Percentiles rank a stretch among this genome's conserved stretches.
These are phyloP conservation scores for Blastomyces silverae DNA, from an alignment of 2,329 filamentous ascomycete species.

Conservation along the genomic window DNA sequence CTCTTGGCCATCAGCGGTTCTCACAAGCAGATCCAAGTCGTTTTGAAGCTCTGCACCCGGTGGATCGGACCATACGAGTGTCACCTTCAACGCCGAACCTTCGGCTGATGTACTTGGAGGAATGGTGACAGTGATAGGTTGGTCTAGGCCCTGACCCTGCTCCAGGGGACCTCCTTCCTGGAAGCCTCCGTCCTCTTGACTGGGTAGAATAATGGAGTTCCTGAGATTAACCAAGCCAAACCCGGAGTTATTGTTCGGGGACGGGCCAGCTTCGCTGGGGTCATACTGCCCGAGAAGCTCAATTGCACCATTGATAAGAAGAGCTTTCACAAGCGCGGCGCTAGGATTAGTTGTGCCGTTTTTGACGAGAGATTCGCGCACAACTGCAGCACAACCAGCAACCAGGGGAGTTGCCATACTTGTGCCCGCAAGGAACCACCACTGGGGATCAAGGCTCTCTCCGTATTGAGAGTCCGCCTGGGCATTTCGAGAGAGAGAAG, in stretches of 20 bases:
- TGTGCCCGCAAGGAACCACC: constrained; percentile 22
- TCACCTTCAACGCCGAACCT: constrained; percentile 20
- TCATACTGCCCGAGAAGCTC: constrained; percentile 22
- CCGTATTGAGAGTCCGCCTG: constrained; percentile 13
- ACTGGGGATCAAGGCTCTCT: constrained; percentile 19
- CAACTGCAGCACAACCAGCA: constrained; percentile 23
- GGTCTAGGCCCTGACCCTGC: constrained; percentile 14
- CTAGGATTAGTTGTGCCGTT: constrained; percentile 20
- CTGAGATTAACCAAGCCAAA: constrained; percentile 24
- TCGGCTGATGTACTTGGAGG: not conserved
- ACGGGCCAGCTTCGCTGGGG: constrained; percentile 21
- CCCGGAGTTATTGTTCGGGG: constrained; percentile 22
- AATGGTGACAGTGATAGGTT: constrained; percentile 16
- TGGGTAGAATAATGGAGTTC: constrained; percentile 18
- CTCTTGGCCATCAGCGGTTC: constrained; percentile 18
- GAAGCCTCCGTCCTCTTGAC: constrained; percentile 16
- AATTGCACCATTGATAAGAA: constrained; percentile 26
- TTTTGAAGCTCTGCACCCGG: constrained; percentile 21
- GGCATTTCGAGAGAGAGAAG: constrained; percentile 19
- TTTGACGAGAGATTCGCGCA: constrained; percentile 22
- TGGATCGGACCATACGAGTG: constrained; percentile 22
- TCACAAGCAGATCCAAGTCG: constrained; percentile 22
- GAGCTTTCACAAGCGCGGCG: constrained; percentile 26
- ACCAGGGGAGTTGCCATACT: constrained; percentile 27
- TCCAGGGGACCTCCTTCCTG: constrained; percentile 14